Evolutionary conservation across 495 filamentous ascomycete genomes (phyloP), one percentile per base, ranked within the genome.

Genomic region (Elasticomyces elasticus): DNA sequence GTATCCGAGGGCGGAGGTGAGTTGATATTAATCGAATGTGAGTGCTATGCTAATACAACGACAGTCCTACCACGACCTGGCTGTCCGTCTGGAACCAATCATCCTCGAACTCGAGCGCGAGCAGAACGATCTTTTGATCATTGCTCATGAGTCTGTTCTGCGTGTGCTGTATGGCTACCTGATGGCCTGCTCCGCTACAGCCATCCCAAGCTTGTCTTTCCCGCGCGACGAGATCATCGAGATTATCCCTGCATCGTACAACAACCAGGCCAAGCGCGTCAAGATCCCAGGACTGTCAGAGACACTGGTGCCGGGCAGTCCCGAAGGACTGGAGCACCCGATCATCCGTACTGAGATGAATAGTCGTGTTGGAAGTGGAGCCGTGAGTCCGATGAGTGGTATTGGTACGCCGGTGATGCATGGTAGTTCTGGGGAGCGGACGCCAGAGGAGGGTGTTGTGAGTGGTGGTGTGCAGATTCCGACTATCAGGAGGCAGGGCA

Each of bases 61-160:
- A 20, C 10, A 90, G 88, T 97, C 91, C 22, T 99, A 99, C 67
- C 92, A 99, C 68, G 92, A 99, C 65, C 80, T 99, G 35, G 94
- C 94, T 23, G 92, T 97, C 52, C 86, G 94, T 20, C 80, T 97
- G n/a, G 94, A 99, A 68, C 94, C 94, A 9, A 92, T 99, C 56
- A 99, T 99, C 67, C 79, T 99, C 10, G 94, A 99, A 69, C 77
- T 99, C 2, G 94, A 99, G 69, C 85, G 94, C 30, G 92, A 99
- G 67, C 86, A 95, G 64, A 94, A 94, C 54, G 94, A 99, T 68
- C 75, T 99, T 35, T 75, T 99, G 26, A 95, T 99, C 58, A 95
- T 99, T 66, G 94, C 94, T 13, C 94, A 99, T 64, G 94, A 99
- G 68, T 91, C 86, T 55, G 94, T 99, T 12, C 74, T 99, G 43